A percentile compares a stretch with the other conserved stretches of the same genome.
Evolutionary conservation across 1,139 yeast species (phyloP).

Genomic region (Taiozyma sp.): DNA sequence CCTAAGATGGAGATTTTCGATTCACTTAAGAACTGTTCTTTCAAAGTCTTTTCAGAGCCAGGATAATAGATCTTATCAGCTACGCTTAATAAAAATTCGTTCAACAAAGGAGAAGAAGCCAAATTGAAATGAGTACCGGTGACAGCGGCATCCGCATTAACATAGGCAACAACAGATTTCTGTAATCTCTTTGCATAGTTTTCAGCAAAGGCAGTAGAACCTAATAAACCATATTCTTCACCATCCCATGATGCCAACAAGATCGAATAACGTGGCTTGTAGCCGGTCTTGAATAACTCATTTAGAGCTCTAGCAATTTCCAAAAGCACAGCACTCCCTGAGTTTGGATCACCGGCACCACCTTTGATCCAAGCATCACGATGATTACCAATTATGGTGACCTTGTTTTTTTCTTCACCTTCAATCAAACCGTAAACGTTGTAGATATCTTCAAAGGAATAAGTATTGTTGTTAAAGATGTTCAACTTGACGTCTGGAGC

Average conservation of each 20-base stretch:
- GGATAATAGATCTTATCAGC: slow-evolving; percentile 46
- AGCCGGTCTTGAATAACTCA: slow-evolving; percentile 43
- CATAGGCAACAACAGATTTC: slow-evolving; percentile 48
- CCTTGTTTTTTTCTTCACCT: slow-evolving; percentile 47
- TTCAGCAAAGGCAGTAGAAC: slow-evolving; percentile 69
- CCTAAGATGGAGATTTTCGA: slow-evolving; percentile 41
- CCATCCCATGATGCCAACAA: slow-evolving; percentile 69
- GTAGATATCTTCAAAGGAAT: slow-evolving; percentile 49
- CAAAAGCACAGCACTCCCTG: slow-evolving; percentile 54
- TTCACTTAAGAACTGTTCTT: slow-evolving; percentile 49
- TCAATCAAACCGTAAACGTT: slow-evolving; percentile 53
- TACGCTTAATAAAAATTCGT: slow-evolving; percentile 34
- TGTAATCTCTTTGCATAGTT: slow-evolving; percentile 38
- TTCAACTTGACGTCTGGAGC: slow-evolving; percentile 41
- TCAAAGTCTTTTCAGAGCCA: slow-evolving; percentile 35
- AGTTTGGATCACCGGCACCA: slow-evolving; percentile 71
- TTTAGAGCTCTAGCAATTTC: slow-evolving; percentile 54
- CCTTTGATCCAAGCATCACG: slow-evolving; percentile 72
- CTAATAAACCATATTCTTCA: slow-evolving; percentile 63
- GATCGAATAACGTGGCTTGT: slow-evolving; percentile 61
- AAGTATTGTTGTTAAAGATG: slow-evolving; percentile 50
- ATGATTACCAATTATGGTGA: slow-evolving; percentile 60
- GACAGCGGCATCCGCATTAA: slow-evolving; percentile 59
- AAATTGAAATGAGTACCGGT: slow-evolving; percentile 43
- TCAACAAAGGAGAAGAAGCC: slow-evolving; percentile 47